Evolutionary conservation across 192 early-diverging fungal genomes (phyloP), one percentile per base, ranked within the genome.

Genomic region (Funneliformis mosseae): DNA sequence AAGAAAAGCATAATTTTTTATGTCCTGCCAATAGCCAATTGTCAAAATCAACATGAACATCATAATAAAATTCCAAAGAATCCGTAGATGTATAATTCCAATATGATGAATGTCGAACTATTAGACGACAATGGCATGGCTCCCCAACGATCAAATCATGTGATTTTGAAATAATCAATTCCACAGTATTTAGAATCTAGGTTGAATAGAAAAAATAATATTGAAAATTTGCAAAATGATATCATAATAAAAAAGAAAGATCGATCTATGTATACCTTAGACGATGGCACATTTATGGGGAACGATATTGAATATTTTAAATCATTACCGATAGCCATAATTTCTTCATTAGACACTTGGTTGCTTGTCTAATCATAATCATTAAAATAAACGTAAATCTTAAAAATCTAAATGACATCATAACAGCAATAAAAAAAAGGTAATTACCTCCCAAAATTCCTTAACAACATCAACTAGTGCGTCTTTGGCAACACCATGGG

Each of bases 21-120:
- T 90, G 89, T 6, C 92, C 92, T 28, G 91, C 87, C 27, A 93
- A 75, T 4, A 93, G 61, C 92, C 92, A 93, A 78, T 91, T 90
- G 42, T 91, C 87, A 73, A 92, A 88, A 75, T 93, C 92, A 1
- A 89, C 87, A 46, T 88, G 68, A 78, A 93, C 88, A 23, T 93
- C 91, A 75, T 91, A 93, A 70, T 77, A 85, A 60, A 89, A 88
- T 43, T 89, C 89, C 23, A 79, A 60, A 48, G 74, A 68, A 27
- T 82, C 78, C 21, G 79, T 81, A 27, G 48, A 43, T 60, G 70
- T 6, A n/a, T 59, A 38, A 61, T 66, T 82, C 90, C 90, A 91
- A 66, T 89, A 88, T 2, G 85, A 83, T 4, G 88, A 88, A 82
- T 87, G 88, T 38, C 83, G 84, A 39, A 94, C 83, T 33, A 74